These are phyloP conservation scores for Penicillium paradoxum DNA, from an alignment of 495 filamentous ascomycete genomes.

Conservation along the genomic window DNA sequence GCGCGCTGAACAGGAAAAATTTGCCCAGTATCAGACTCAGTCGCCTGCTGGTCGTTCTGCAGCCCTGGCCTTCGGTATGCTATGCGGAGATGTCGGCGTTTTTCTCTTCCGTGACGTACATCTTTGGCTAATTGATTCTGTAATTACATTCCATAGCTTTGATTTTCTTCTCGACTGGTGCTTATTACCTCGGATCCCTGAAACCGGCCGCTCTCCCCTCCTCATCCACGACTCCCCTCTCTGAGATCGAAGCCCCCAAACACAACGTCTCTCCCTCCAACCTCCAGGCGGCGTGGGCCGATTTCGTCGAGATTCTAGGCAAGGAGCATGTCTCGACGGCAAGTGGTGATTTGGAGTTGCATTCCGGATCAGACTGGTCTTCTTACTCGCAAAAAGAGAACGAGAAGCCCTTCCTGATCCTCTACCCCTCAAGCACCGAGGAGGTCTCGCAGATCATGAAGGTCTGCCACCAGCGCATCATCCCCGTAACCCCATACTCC, in stretches of 20 bases:
- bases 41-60: conserved; percentile 52
- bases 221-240: conserved; percentile 69
- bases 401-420: conserved; percentile 44
- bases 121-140: background rate
- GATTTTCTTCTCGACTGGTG: conserved; percentile 53
- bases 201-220: conserved; percentile 54
- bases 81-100: background rate
- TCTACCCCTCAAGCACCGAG: conserved; percentile 49
- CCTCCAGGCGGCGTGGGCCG: conserved; percentile 89
- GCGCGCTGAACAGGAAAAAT: conserved; percentile 61
- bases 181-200: conserved; percentile 67
- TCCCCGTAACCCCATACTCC: conserved; percentile 61
- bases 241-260: conserved; percentile 51
- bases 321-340: conserved; percentile 77
- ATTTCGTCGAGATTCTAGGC: conserved; percentile 82
- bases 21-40: conserved; percentile 52
- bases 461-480: conserved; percentile 53
- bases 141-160: conserved; percentile 36
- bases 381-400: conserved; percentile 57
- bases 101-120: background rate
- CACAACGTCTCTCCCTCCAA: conserved; percentile 71
- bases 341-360: conserved; percentile 58
- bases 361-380: conserved; percentile 86
- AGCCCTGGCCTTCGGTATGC: conserved; percentile 60
- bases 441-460: conserved; percentile 60